phyloP scores from a whole-genome alignment of 805 yeast genomes.

The Zygosaccharomyces bailii region DNA sequence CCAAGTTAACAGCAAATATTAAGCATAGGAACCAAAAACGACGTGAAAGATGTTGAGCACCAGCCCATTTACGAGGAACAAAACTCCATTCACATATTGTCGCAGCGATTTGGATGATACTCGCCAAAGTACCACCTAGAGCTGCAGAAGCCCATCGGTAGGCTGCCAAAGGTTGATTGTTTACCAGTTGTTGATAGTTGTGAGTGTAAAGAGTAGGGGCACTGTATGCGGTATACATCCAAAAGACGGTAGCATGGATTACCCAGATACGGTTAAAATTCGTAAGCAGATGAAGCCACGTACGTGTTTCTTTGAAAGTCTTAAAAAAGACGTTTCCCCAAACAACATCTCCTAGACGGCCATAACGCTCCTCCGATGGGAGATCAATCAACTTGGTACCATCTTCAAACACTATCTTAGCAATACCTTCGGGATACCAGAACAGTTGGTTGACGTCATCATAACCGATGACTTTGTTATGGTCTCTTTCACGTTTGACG shows the following conservation, averaged over 20 bases:
- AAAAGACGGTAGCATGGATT: constrained; percentile 80
- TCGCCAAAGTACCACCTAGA: constrained; percentile 86
- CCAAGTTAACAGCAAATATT: constrained; percentile 69
- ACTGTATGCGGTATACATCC: constrained; percentile 94
- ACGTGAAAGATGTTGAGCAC: constrained; percentile 94
- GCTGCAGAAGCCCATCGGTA: constrained; percentile 92
- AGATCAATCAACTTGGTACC: constrained; percentile 88
- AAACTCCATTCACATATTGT: constrained; percentile 91
- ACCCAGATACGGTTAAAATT: constrained; percentile 99
- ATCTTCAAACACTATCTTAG: constrained; percentile 86
- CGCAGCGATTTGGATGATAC: constrained; percentile 76
- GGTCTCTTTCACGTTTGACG: constrained; percentile 82
- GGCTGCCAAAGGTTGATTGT: constrained; percentile 86
- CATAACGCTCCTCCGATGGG: constrained; percentile 85
- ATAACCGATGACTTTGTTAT: constrained; percentile 79
- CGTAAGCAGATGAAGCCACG: constrained; percentile 94
- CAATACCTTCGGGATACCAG: constrained; percentile 99
- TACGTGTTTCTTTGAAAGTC: constrained; percentile 91
- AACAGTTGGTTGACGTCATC: constrained; percentile 98
- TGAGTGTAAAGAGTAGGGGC: constrained; percentile 88
- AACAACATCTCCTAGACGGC: constrained; percentile 83
- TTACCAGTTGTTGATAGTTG: constrained; percentile 74
- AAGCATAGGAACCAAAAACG: constrained; percentile 72
- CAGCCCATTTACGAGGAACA: constrained; percentile 98
- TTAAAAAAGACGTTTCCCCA: constrained; percentile 93